Evolutionary conservation across 2,329 filamentous ascomycete genomes (phyloP), one percentile per base, ranked within the genome.

Genomic region (Acephala macrosclerotiorum): DNA sequence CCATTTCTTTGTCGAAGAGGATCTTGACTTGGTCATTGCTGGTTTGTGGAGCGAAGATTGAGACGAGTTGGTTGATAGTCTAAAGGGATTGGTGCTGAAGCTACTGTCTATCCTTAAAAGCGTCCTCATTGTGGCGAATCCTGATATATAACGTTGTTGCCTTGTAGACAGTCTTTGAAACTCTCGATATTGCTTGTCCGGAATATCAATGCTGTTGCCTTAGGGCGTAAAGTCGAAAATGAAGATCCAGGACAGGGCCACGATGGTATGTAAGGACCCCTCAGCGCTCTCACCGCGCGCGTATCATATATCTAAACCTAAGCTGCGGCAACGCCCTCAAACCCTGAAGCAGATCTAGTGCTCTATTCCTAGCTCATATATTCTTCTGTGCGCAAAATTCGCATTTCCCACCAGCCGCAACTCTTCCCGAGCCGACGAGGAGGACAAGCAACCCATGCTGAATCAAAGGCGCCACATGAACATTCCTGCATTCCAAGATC

Each of bases 151-250:
- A 33, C 25, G 22, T 29, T 3, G 26, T 4, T 33, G 14, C 49
- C 26, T 53, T 12, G 9, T 29, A 12, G 25, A 14, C 16, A 42
- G 12, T 14, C 18, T 42, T 5, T 4, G 18, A n/a, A 6, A 5
- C 25, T 4, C 18, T 9, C 3, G 49, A 33, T 18, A 53, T 18
- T 33, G 14, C 26, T 22, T 3, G 26, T 22, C 49, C 12, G n/a
- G n/a, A 18, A n/a, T 26, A 51, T 33, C n/a, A 53, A 53, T 53
- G 49, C 49, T 53, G 49, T 33, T 53, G 49, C 49, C 49, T 53
- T 9, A 51, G 20, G 47, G 22, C 47, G 47, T 4, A 25, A 26
- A 29, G 25, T 33, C 26, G 22, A 18, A 26, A 26, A 26, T 29
- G 49, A 33, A 53, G 22, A 26, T 29, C 49, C 11, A 29, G 38